Base-by-base conservation (phyloP, 2,329 filamentous ascomycete genomes). In the Talaromyces islandicus region DNA sequence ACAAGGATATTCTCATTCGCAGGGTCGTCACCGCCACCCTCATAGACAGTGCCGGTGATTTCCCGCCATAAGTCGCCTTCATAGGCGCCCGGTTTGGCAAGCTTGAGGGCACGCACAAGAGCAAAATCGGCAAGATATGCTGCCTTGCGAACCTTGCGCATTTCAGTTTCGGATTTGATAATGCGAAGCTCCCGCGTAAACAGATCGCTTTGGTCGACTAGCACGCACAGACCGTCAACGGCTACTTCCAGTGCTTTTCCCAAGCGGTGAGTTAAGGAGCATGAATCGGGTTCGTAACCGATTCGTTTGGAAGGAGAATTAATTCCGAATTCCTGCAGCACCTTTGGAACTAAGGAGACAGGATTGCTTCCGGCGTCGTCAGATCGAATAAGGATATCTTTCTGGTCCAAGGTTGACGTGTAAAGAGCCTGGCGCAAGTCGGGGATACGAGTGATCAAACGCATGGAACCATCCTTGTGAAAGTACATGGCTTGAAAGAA, bases 401-500 rank as follows among this genome's bases (percentile, higher is more conserved):
- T 70, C 19, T 72, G 66, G 9, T 68, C 67, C 17, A 72, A 56
- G 10, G 69, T 64, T 2, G 71, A 73, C 14, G 71, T 73, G 64
- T 71, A 73, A 3, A 73, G 66, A 10, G 71, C 71, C 64, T 73
- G 70, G 25, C 70, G 67, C 1, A 73, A 66, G 60, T 73, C 71
- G 25, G 71, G 56, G 10, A 58, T 58, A n/a, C 56, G 56, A 54
- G 56, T 73, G 59, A 73, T 72, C 27, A 73, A 59, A 1, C 63
- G 58, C 69, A 73, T 70, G 19, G 64, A 65, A 7, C 70, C 70
- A 52, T 73, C 71, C 32, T 54, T 66, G 64, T 73, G 70, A 63
- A 73, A 72, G 63, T 73, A 73, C 69, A 73, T 71, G 54, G 70
- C 70, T 61, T 73, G 70, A 61, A 73, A 73, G 64, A 73, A 73